A percentile compares a stretch with the other conserved stretches of the same genome.
These are phyloP conservation scores for Liriodendron chinense DNA, from an alignment of 164 flowering plant genomes.

Conservation along the genomic window DNA sequence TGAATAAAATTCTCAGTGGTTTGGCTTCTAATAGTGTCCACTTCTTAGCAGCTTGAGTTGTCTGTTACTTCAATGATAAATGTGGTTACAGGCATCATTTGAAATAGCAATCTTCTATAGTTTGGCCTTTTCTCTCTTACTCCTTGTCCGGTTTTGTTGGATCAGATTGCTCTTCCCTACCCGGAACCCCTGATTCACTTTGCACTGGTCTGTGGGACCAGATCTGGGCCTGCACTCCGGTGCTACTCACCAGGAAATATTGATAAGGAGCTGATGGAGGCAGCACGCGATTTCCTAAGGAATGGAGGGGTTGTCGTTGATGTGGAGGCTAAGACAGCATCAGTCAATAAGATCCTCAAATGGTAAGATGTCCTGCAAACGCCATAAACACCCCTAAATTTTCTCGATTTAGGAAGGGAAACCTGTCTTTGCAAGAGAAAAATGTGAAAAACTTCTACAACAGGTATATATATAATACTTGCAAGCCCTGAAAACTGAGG, in stretches of 20 bases:
- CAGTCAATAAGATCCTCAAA: slow-evolving; percentile 51
- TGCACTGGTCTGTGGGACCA: slow-evolving; percentile 63
- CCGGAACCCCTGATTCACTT: slow-evolving; percentile 81
- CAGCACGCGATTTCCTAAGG: slow-evolving; percentile 60
- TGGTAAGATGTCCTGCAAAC: slow-evolving; percentile 47
- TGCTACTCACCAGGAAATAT: slow-evolving; percentile 77
- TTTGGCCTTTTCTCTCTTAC: not conserved
- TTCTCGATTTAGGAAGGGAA: not conserved
- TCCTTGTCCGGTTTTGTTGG: not conserved
- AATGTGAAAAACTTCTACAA: too few species aligned
- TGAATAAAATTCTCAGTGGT: too few species aligned
- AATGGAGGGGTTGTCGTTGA: slow-evolving; percentile 64
- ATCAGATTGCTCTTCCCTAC: slow-evolving; percentile 67
- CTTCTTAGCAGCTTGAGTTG: too few species aligned
- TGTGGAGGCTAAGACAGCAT: slow-evolving; percentile 40
- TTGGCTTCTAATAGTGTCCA: too few species aligned
- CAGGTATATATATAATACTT: too few species aligned
- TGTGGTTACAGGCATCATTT: too few species aligned
- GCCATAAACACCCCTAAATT: not conserved
- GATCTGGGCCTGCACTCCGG: slow-evolving; percentile 79
- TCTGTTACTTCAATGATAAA: too few species aligned
- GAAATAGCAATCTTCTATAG: too few species aligned
- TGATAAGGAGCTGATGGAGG: slow-evolving; percentile 72
- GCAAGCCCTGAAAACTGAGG: not conserved
- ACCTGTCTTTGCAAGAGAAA: not conserved